phyloP scores from a whole-genome alignment of 2,329 filamentous ascomycete genomes.

The Hymenoscyphus linearis region DNA sequence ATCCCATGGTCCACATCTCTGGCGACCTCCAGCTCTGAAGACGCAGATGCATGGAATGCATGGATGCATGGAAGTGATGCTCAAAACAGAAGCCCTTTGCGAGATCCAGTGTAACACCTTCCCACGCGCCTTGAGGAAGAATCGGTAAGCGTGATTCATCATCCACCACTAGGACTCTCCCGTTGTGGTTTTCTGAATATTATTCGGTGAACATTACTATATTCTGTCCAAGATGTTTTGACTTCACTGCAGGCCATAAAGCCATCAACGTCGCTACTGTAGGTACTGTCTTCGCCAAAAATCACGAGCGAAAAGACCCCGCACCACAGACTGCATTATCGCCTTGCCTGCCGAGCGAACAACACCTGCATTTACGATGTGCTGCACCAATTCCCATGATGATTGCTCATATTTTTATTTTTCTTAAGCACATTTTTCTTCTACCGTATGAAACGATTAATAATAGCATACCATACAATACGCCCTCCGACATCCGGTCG shows the following conservation, averaged over 20 bases:
- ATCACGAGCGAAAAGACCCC: neutral
- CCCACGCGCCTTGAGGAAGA: neutral
- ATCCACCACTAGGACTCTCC: neutral
- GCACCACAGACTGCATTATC: constrained; percentile 1
- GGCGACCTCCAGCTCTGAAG: neutral
- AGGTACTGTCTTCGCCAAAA: no score
- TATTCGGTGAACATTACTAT: neutral
- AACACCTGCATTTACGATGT: constrained; percentile 1
- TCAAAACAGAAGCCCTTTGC: constrained; percentile 1
- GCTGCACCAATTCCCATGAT: neutral
- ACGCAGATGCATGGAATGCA: neutral
- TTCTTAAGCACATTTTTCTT: no score
- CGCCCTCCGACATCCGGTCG: neutral
- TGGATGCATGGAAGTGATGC: no score
- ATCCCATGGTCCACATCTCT: neutral
- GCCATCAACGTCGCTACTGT: neutral
- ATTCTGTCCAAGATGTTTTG: neutral
- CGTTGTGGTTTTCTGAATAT: neutral
- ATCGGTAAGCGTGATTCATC: constrained; percentile 5
- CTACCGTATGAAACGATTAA: no score
- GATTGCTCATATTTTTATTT: neutral
- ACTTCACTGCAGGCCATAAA: neutral
- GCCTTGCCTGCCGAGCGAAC: neutral
- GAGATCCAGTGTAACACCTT: constrained; percentile 1
- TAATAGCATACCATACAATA: no score